Conservation (phyloP, 805 yeast genomes). For the Saccharomyces eubayanus region DNA sequence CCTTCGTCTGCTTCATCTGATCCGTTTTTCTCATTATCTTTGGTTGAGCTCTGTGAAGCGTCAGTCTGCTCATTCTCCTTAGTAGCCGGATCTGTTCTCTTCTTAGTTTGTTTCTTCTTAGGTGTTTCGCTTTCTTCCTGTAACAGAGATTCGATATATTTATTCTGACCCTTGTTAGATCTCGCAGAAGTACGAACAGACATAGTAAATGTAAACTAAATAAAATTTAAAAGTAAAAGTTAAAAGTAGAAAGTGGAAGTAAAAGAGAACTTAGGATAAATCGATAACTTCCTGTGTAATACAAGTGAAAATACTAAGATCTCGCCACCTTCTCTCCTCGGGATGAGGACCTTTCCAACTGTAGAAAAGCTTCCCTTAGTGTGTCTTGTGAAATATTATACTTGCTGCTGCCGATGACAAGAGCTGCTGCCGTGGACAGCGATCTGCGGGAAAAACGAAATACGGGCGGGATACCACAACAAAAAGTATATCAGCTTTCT, state of each 20-base stretch:
- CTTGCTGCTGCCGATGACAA: not conserved
- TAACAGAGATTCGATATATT: slow-evolving; percentile 21
- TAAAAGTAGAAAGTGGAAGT: not conserved
- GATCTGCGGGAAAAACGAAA: not conserved
- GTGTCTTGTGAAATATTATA: not conserved
- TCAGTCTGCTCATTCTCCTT: slow-evolving; percentile 12
- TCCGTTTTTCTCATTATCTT: slow-evolving; percentile 12
- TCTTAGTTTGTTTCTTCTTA: slow-evolving; percentile 5
- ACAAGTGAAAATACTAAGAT: not conserved
- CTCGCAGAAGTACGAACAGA: slow-evolving; percentile 37
- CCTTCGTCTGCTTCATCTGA: slow-evolving; percentile 30
- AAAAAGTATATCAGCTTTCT: not conserved
- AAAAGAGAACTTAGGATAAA: not conserved
- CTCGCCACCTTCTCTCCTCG: not conserved
- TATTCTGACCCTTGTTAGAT: slow-evolving; percentile 36
- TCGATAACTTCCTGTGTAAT: not conserved
- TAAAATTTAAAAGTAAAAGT: not conserved
- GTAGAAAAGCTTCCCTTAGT: not conserved
- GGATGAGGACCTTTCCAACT: not conserved
- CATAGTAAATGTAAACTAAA: slow-evolving; percentile 6
- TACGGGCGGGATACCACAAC: not conserved
- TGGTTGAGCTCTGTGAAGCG: slow-evolving; percentile 6
- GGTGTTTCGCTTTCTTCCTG: slow-evolving; percentile 25
- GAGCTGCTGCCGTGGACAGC: not conserved
- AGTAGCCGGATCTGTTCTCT: slow-evolving; percentile 8